A percentile compares a stretch with the other conserved stretches of the same genome.
Evolutionary conservation across 257 asterid species (phyloP).

Genomic region (Solanum pinnatisectum): DNA sequence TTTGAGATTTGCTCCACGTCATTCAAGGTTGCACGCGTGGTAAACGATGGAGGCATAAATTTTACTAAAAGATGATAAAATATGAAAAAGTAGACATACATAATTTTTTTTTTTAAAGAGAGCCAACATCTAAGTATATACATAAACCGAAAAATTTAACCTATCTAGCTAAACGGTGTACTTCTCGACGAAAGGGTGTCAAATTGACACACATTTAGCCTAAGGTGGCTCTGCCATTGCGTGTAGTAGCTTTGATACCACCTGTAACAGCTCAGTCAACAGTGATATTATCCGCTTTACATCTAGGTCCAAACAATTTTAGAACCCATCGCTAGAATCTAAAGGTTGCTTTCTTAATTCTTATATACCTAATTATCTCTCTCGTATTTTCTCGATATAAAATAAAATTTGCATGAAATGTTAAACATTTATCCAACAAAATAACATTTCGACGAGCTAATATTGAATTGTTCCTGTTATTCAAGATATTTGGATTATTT

Average conservation of each 20-base stretch:
- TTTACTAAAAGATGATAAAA: too few species aligned
- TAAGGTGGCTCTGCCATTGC: background rate
- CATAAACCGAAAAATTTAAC: too few species aligned
- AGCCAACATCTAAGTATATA: too few species aligned
- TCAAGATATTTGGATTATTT: background rate
- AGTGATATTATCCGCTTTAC: background rate
- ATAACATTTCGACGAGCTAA: background rate
- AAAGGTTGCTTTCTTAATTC: too few species aligned
- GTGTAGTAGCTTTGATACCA: background rate
- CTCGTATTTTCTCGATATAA: background rate
- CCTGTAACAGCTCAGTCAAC: background rate
- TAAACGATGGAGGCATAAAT: background rate
- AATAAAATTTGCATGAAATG: too few species aligned
- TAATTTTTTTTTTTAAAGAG: too few species aligned
- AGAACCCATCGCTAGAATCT: too few species aligned
- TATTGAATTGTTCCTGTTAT: background rate
- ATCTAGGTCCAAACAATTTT: background rate
- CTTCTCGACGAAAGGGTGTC: background rate
- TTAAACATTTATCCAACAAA: background rate
- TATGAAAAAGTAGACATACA: too few species aligned
- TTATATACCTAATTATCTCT: background rate
- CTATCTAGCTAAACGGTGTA: background rate
- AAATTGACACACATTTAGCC: background rate
- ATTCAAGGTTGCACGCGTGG: background rate
- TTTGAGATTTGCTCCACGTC: background rate